These are phyloP conservation scores for Trichothecium sympodiale DNA, from an alignment of 2,329 filamentous ascomycete genomes.

Conservation along the genomic window DNA sequence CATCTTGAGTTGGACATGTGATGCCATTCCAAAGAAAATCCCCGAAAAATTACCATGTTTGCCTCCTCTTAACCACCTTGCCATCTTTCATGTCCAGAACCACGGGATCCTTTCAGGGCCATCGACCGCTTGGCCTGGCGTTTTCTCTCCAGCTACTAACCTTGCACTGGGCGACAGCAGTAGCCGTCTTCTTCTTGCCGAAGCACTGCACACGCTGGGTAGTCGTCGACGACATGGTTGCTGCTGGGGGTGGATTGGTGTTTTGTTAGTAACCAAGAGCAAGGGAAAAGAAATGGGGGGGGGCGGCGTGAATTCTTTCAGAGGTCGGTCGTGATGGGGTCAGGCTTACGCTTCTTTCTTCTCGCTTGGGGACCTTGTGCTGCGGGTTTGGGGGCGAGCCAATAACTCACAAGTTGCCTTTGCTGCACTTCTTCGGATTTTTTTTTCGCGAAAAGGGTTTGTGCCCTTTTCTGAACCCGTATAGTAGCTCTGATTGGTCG, in stretches of 20 bases:
- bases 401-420: too few relatives aligned
- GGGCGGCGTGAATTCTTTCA: slow-evolving; percentile 4
- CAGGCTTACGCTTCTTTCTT: too few relatives aligned
- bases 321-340: background rate
- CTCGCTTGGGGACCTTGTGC: background rate
- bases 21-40: too few relatives aligned
- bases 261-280: too few relatives aligned
- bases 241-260: slow-evolving; percentile 22
- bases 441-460: slow-evolving; percentile 6
- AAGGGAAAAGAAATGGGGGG: slow-evolving; percentile 5
- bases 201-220: slow-evolving; percentile 90
- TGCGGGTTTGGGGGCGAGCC: background rate
- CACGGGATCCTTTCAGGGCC: too few relatives aligned
- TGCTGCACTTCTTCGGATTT: too few relatives aligned
- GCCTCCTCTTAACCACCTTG: background rate
- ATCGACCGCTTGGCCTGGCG: background rate
- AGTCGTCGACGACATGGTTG: slow-evolving; percentile 63
- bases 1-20: too few relatives aligned
- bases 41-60: background rate
- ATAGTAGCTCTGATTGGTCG: too few relatives aligned
- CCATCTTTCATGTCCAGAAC: too few relatives aligned
- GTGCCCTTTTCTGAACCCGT: slow-evolving; percentile 5
- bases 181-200: slow-evolving; percentile 95
- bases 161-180: slow-evolving; percentile 88
- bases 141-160: slow-evolving; percentile 32